phyloP scores from a whole-genome alignment of 140 eudicot species.

The Oenanthe javanica region DNA sequence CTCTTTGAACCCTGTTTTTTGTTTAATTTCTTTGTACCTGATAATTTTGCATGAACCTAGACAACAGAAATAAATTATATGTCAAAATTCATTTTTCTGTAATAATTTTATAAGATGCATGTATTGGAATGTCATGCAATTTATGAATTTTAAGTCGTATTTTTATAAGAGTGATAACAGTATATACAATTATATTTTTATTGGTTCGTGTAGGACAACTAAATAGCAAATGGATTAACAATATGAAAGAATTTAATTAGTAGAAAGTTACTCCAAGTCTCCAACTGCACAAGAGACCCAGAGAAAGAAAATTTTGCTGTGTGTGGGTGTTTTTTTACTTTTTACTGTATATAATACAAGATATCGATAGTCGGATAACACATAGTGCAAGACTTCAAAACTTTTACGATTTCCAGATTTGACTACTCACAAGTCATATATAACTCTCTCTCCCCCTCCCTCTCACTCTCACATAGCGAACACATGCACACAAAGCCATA shows the following conservation, averaged over 20 bases:
- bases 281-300: not conserved
- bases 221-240: not conserved
- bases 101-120: no score
- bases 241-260: not conserved
- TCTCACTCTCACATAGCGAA: not conserved
- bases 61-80: no score
- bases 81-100: no score
- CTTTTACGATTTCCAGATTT: slow-evolving; percentile 3
- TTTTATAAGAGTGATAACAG: no score
- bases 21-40: no score
- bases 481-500: not conserved
- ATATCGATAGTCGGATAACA: not conserved
- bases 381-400: not conserved
- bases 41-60: no score
- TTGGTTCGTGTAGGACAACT: no score
- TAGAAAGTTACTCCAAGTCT: not conserved
- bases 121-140: not conserved
- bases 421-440: not conserved
- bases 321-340: no score
- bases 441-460: not conserved
- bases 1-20: no score
- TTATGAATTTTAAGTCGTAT: no score
- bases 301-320: not conserved
- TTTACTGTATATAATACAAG: not conserved
- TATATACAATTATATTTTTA: no score